Evolutionary conservation across 768 basidiomycete genomes (phyloP), one percentile per base, ranked within the genome.

Genomic region (Boletus rubescentipes): DNA sequence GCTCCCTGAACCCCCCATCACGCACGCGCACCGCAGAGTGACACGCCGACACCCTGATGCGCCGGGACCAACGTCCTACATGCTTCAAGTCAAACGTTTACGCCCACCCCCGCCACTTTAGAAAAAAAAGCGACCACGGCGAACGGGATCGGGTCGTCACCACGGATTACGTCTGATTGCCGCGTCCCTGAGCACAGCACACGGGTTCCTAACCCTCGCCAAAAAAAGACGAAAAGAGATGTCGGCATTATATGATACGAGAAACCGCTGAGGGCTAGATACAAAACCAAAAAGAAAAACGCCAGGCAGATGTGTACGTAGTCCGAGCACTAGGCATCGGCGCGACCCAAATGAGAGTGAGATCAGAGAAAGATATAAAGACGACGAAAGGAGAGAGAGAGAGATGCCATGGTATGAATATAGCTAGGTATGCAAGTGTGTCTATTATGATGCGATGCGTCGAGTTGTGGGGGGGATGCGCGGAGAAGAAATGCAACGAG

Each of bases 341-440:
- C 45, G 26, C 10, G 52, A 40, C 49, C 58, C 52, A 64, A 56
- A 60, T 49, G 49, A 53, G 31, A 62, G 32, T 46, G 29, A 38
- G 23, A 48, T 26, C 2, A 12, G 20, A 18, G 12, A 34, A 5
- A 42, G 30, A 34, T 40, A 49, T 49, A 49, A 44, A 34, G 14
- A 31, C 6, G 10, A 40, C n/a, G 36, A 39, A 50, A 12, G 36
- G 20, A 42, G 35, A 38, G 9, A 55, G 15, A 18, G 53, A 49
- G 50, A 51, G 46, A 62, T 67, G 69, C 67, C 57, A 62, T 69
- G 68, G 62, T 69, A 70, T 72, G 70, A 66, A 61, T 69, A 66
- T 61, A 71, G 67, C 65, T 50, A 69, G 67, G 63, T 64, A 70
- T 71, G 68, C 68, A 58, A n/a, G 53, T 62, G 59, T 66, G 59